Percentiles rank a stretch among this genome's conserved stretches.
phyloP scores from a whole-genome alignment of 768 basidiomycete genomes.

The Mycena kentingensis region DNA sequence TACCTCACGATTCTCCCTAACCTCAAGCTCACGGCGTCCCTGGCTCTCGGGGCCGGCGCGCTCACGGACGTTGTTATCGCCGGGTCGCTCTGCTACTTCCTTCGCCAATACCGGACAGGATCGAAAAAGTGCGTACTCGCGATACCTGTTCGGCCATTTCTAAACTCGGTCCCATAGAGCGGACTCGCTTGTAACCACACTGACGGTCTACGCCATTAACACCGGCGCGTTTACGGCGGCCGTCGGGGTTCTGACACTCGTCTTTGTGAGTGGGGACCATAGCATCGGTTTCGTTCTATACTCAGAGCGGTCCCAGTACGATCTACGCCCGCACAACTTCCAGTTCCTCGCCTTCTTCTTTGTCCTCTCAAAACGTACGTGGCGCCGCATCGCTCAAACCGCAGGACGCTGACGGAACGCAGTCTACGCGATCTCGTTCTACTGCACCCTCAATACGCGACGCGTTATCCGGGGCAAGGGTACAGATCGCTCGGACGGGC shows the following conservation, averaged over 20 bases:
- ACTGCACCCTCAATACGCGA: constrained; percentile 58
- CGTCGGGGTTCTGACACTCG: constrained; percentile 41
- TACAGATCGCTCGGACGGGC: constrained; percentile 41
- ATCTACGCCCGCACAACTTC: constrained; percentile 51
- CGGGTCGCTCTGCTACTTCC: constrained; percentile 52
- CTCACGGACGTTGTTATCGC: constrained; percentile 56
- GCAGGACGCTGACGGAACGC: not conserved
- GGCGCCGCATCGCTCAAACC: not conserved
- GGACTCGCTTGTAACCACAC: constrained; percentile 56
- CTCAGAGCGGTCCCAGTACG: constrained; percentile 43
- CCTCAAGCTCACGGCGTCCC: constrained; percentile 48
- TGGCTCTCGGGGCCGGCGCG: constrained; percentile 52
- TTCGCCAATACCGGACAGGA: constrained; percentile 55
- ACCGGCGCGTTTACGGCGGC: constrained; percentile 51
- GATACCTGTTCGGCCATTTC: not conserved
- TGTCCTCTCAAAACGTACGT: constrained; percentile 58
- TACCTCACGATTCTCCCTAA: constrained; percentile 32
- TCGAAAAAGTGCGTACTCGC: constrained; percentile 38
- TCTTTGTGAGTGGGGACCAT: constrained; percentile 33
- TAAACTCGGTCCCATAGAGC: no score
- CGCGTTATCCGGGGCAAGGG: constrained; percentile 51
- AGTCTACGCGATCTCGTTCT: constrained; percentile 47
- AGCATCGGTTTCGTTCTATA: not conserved
- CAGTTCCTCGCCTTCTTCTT: constrained; percentile 62
- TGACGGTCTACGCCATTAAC: constrained; percentile 61